Base-by-base conservation (phyloP, 2,329 filamentous ascomycete genomes). In the Aspergillus sp. region DNA sequence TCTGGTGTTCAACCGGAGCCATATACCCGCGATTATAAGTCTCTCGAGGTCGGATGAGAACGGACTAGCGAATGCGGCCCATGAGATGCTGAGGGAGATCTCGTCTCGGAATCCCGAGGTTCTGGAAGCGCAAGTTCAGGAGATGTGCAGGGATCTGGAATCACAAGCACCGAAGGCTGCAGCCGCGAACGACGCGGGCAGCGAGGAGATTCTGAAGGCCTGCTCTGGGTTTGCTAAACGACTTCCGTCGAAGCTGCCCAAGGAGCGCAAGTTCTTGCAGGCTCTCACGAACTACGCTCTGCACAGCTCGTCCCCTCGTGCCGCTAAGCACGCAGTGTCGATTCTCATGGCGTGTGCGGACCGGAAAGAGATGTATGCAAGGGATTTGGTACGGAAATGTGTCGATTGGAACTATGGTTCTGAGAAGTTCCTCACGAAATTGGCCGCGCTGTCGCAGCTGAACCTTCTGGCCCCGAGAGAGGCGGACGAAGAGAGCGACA, bases 161-260 rank as follows among this genome's bases (percentile, higher is more conserved):
- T 75, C 84, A 15, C 80, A 88, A 49, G 82, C 84, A 1, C 91
- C 91, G 1, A 78, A 75, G 3, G 69, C 74, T 13, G 75, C 68
- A 12, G 75, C 74, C 32, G 53, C 71, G 2, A 88, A 88, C 40
- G 82, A 89, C 33, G 59, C 75, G 1, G 71, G 75, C 3, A 80
- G 84, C n/a, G 84, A 91, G 8, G 85, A 95, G 49, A 89, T 89
- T 2, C 69, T 98, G 37, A 95, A 93, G 55, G 89, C 93, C 2
- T 95, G 91, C 55, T 83, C 89, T 7, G 86, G 83, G 2, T 98
- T 94, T 55, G 84, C 88, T 1, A 81, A 80, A 50, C 86, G 81
- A 47, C 89, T 93, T 45, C 80, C 89, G 0, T 71, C 78, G 8
- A 88, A 96, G 39, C 75, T 98, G 33, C 83, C 84, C 1, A 74